Conservation (phyloP, 2,329 filamentous ascomycete genomes). For the Onygenales sp. region DNA sequence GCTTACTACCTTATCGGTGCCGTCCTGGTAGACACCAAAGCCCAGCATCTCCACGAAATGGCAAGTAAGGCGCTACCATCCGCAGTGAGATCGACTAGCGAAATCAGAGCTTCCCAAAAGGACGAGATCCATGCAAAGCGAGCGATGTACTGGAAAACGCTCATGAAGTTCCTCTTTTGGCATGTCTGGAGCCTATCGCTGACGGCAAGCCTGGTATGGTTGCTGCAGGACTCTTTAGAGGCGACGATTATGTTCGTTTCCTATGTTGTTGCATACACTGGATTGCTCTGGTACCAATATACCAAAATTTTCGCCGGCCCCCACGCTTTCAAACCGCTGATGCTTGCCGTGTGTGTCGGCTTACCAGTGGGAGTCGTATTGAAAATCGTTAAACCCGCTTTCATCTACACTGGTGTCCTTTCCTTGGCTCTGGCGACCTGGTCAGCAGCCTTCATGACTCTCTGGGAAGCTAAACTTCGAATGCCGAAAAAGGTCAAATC, state of each 20-base stretch:
- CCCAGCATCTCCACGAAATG: constrained; percentile 40
- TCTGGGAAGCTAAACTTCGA: constrained; percentile 40
- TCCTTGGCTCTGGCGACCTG: constrained; percentile 42
- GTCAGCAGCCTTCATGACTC: constrained; percentile 41
- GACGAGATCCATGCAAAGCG: constrained; percentile 38
- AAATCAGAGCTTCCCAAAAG: constrained; percentile 37
- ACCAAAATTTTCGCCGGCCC: constrained; percentile 45
- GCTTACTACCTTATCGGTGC: constrained; percentile 50
- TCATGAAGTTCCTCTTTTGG: constrained; percentile 41
- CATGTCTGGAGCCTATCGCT: constrained; percentile 45
- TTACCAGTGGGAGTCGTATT: constrained; percentile 39
- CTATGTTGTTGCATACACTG: constrained; percentile 43
- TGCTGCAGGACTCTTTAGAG: constrained; percentile 34
- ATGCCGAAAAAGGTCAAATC: constrained; percentile 34
- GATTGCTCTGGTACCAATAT: constrained; percentile 46
- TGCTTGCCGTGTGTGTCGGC: constrained; percentile 38
- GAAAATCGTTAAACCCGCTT: constrained; percentile 28
- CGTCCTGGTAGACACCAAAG: constrained; percentile 47
- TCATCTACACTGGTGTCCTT: constrained; percentile 39
- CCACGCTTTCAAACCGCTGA: constrained; percentile 39
- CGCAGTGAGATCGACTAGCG: constrained; percentile 31
- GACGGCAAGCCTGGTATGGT: constrained; percentile 44
- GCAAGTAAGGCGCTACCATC: constrained; percentile 34
- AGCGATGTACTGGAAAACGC: constrained; percentile 42
- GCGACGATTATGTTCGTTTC: constrained; percentile 42